These are phyloP conservation scores for Neurospora sp. DNA, from an alignment of 495 filamentous ascomycete species.

Conservation along the genomic window DNA sequence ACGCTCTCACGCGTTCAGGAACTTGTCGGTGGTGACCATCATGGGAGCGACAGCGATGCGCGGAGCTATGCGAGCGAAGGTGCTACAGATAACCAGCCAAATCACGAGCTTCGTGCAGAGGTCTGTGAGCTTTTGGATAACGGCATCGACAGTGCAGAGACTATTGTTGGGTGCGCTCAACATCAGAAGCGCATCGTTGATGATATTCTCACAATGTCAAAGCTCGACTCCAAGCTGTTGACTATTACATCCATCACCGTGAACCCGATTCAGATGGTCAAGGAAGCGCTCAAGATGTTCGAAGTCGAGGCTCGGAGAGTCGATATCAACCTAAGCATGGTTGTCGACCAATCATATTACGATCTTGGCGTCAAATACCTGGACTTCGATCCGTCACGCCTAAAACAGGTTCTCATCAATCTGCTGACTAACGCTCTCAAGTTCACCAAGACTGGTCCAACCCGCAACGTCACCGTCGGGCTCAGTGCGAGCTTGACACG, in stretches of 20 bases:
- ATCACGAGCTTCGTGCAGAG: conserved; percentile 9
- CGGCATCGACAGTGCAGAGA: conserved; percentile 60
- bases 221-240: conserved; percentile 63
- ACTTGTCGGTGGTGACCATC: conserved; percentile 8
- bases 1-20: conserved; percentile 21
- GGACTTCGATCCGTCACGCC: conserved; percentile 55
- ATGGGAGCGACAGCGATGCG: neutral
- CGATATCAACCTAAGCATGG: conserved; percentile 53
- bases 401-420: conserved; percentile 66
- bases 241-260: conserved; percentile 57
- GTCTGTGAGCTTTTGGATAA: conserved; percentile 33
- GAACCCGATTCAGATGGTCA: conserved; percentile 52
- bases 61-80: neutral
- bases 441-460: conserved; percentile 48
- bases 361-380: conserved; percentile 53
- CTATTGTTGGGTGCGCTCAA: conserved; percentile 61
- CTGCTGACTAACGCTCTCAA: conserved; percentile 66
- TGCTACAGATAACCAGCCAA: neutral
- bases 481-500: conserved; percentile 19
- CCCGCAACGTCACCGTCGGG: conserved; percentile 25
- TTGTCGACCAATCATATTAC: conserved; percentile 45
- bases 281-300: conserved; percentile 59
- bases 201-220: conserved; percentile 68
- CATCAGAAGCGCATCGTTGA: conserved; percentile 77
- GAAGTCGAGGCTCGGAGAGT: conserved; percentile 56